Evolutionary conservation across 2,329 filamentous ascomycete genomes (phyloP), one percentile per base, ranked within the genome.

Genomic region (Ustulina deusta): DNA sequence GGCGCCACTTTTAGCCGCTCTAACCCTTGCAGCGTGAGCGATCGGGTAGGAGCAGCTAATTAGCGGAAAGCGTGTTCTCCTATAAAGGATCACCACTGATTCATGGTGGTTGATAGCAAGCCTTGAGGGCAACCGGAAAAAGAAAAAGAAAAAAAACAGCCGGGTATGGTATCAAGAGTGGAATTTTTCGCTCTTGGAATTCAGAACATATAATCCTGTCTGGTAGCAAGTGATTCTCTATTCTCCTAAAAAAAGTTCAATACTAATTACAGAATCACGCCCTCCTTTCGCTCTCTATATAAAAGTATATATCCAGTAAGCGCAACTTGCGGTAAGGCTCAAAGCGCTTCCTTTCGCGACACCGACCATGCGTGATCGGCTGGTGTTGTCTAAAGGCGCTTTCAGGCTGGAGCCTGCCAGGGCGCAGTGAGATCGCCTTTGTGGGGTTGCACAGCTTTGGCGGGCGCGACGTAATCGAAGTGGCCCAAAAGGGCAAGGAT

Each of bases 381-480:
- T 25, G 9, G 42, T 15, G 20, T 10, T n/a, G n/a, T 20, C 17
- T 34, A 13, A 20, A 25, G 22, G 17, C 22, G 2, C 11, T 3
- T 20, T 60, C 13, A 61, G 25, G 34, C 46, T 17, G 46, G 22
- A 29, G 58, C 58, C 46, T 61, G 58, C 58, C 58, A 61, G 22
- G 58, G 58, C 46, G 58, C 46, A 15, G 58, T 52, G 17, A 52
- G 49, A 7, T 52, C 49, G 13, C 49, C 49, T 27, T 52, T 52
- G 17, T 52, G 49, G 4, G 49, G 49, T 17, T 52, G 34, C 27
- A 52, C 49, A 9, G 49, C 49, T 13, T 27, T 61, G 15, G 44
- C 46, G 11, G 58, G 58, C 15, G 58, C 58, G 42, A 61, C 58
- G 17, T 61, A 61, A 10, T 61, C 58, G 34, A 61, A 61, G 46